Percentiles rank a stretch among this genome's conserved stretches.
Evolutionary conservation across 441 rosid genomes (phyloP).

Genomic region (Theobroma grandiflorum): DNA sequence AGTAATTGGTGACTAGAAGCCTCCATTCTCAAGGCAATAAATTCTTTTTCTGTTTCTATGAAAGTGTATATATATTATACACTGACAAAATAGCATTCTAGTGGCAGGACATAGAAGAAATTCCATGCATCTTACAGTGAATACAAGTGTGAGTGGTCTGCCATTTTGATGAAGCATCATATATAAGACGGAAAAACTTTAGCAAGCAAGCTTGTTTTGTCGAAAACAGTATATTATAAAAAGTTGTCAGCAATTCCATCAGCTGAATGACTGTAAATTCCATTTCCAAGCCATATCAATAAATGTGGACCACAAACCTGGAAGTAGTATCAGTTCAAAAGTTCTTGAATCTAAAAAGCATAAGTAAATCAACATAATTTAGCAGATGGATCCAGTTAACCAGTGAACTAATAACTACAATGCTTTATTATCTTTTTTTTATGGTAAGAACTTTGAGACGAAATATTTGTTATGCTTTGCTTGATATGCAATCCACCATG

Average conservation of each 20-base stretch:
- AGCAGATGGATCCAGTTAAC: neutral
- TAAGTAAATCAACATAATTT: neutral
- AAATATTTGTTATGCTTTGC: neutral
- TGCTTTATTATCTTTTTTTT: neutral
- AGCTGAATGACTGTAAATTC: neutral
- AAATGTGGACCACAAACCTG: neutral
- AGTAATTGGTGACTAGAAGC: neutral
- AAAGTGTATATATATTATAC: neutral
- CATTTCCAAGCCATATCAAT: neutral
- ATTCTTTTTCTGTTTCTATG: neutral
- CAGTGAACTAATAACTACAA: neutral
- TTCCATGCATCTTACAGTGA: neutral
- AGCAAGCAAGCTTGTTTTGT: neutral
- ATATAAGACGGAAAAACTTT: constrained; percentile 7
- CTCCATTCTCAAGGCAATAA: neutral
- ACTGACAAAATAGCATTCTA: neutral
- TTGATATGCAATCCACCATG: neutral
- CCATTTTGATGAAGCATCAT: neutral
- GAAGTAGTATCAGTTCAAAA: neutral
- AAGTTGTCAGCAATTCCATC: neutral
- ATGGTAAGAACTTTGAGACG: neutral
- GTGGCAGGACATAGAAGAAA: neutral
- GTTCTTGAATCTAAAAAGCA: neutral
- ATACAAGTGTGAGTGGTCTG: neutral
- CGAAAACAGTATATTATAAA: neutral